Base-by-base conservation (phyloP, 2,329 filamentous ascomycete species). In the Aspergillus uvarum region DNA sequence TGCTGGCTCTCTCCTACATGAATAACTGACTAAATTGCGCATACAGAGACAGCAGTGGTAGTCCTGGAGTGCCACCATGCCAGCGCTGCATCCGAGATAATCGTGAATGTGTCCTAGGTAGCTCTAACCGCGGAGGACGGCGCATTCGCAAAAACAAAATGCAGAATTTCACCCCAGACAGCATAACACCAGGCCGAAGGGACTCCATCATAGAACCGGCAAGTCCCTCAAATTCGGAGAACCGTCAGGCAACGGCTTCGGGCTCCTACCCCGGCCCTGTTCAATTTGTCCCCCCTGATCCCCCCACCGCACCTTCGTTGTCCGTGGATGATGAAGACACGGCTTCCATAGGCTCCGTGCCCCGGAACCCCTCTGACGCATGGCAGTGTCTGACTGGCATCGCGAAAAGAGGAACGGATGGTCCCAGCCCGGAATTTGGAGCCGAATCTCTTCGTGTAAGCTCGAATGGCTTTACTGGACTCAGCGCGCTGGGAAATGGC, bases 81-180 rank as follows among this genome's bases (percentile, higher is more conserved):
- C 79, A 83, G 54, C 77, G 85, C 57, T 87, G 85, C 72, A 80
- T 83, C 62, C 80, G 81, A 65, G 83, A 86, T 63, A 77, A 80
- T 59, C 82, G 83, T 55, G 83, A 86, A 61, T 87, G 85, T 69
- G 79, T 87, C 11, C 78, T 87, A 21, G 84, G 83, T 7, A 81
- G 82, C 49, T 85, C 83, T 51, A 86, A 86, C 67, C 81, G 84
- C 57, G 85, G 85, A 50, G 85, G 85, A 14, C 79, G 83, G 58
- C 80, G 85, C 51, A 80, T 86, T 59, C 81, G 84, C 56, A 85
- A 83, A 67, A 83, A 83, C 68, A 79, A 75, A 63, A 73, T 74
- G 51, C 72, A 75, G 54, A 70, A 72, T 42, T 70, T 74, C 47
- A 73, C 72, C 2, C 70, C 72, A 1, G 63, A 67, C 31, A 60